phyloP scores from a whole-genome alignment of 2,329 filamentous ascomycete species.

The Alternaria arbusti region DNA sequence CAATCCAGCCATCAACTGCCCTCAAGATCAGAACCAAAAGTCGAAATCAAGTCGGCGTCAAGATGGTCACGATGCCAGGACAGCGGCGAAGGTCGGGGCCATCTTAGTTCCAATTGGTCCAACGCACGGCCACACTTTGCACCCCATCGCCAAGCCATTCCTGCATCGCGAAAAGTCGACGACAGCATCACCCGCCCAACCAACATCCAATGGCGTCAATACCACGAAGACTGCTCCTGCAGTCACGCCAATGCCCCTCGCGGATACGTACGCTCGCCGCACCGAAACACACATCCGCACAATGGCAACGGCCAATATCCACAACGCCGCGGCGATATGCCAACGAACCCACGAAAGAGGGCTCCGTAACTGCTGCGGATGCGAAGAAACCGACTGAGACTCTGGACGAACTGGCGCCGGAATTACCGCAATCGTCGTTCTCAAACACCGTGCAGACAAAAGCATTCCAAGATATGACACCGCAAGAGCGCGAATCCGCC shows the following conservation, averaged over 20 bases:
- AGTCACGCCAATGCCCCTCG: conserved; percentile 37
- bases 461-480: conserved; percentile 6
- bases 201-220: conserved; percentile 44
- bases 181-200: conserved; percentile 20
- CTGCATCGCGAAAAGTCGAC: conserved; percentile 42
- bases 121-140: conserved; percentile 28
- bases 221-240: conserved; percentile 41
- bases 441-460: background rate
- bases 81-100: conserved; percentile 30
- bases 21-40: background rate
- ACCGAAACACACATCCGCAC: conserved; percentile 22
- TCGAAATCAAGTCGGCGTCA: background rate
- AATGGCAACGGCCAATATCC: conserved; percentile 45
- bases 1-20: background rate
- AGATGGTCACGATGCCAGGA: background rate
- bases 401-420: conserved; percentile 7
- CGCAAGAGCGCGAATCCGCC: conserved; percentile 19
- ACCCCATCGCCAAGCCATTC: conserved; percentile 33
- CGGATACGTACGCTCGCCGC: conserved; percentile 25
- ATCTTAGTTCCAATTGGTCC: conserved; percentile 23
- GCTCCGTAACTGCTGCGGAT: conserved; percentile 12
- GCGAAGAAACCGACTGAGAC: conserved; percentile 12
- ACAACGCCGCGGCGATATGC: conserved; percentile 30
- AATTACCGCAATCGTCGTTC: background rate
- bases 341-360: conserved; percentile 23